Conservation (phyloP, 2,329 filamentous ascomycete species). For the Colletotrichum graminicola region DNA sequence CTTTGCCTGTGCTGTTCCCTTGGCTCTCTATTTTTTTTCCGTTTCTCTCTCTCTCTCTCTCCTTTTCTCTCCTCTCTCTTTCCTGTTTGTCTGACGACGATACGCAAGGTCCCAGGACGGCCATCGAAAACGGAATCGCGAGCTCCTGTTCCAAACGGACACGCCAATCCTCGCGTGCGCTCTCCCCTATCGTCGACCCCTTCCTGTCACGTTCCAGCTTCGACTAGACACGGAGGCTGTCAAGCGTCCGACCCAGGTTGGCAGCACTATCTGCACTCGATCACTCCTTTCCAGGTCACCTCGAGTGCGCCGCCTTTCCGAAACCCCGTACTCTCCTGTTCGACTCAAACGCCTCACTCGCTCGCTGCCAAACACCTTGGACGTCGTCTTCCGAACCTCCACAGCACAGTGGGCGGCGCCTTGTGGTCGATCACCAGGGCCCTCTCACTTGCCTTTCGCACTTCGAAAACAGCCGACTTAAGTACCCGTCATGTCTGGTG, state of each 20-base stretch:
- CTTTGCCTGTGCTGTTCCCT: conserved; percentile 33
- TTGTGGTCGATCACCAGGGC: conserved; percentile 21
- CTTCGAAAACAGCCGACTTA: conserved; percentile 25
- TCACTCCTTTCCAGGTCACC: conserved; percentile 7
- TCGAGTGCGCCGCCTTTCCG: conserved; percentile 1
- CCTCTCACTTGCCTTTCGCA: conserved; percentile 21
- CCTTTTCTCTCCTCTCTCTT: conserved; percentile 3
- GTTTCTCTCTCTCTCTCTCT: neutral
- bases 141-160: conserved; percentile 25
- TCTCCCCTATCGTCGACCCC: conserved; percentile 22
- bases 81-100: conserved; percentile 34
- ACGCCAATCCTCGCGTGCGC: conserved; percentile 8
- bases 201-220: conserved; percentile 11
- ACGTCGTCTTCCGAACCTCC: neutral
- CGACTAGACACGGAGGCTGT: conserved; percentile 14
- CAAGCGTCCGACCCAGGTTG: neutral
- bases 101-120: conserved; percentile 29
- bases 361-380: conserved; percentile 21
- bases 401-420: conserved; percentile 11
- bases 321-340: neutral
- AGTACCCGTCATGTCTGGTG: conserved; percentile 59
- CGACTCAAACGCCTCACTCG: conserved; percentile 1
- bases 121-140: conserved; percentile 24
- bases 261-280: conserved; percentile 15
- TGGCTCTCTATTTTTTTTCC: neutral